Percentiles rank a stretch among this genome's conserved stretches.
Evolutionary conservation across 768 basidiomycete species (phyloP).

Genomic region (Piloderma croceum): DNA sequence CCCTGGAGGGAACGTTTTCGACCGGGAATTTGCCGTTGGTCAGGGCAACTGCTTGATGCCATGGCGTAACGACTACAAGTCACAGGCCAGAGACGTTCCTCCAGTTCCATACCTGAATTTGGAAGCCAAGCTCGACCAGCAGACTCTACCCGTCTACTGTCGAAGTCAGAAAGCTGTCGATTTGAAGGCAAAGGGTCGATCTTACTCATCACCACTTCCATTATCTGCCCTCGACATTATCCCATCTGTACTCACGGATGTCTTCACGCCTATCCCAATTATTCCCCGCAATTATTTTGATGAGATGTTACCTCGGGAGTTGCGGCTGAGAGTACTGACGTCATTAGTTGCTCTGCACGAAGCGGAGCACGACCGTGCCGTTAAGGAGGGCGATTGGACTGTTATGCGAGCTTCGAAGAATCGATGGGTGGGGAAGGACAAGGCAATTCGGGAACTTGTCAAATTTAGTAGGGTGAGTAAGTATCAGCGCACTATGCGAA

Average conservation of each 20-base stretch:
- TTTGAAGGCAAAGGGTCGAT: conserved; percentile 49
- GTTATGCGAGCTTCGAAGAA: conserved; percentile 52
- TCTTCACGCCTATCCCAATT: conserved; percentile 45
- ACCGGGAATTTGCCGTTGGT: conserved; percentile 18
- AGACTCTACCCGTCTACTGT: too few relatives aligned
- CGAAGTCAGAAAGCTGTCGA: too few relatives aligned
- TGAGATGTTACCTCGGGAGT: conserved; percentile 63
- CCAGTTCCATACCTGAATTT: too few relatives aligned
- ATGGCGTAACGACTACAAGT: conserved; percentile 37
- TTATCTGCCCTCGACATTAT: conserved; percentile 56
- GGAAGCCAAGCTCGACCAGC: too few relatives aligned
- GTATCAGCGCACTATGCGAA: conserved; percentile 1
- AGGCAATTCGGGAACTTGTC: conserved; percentile 71
- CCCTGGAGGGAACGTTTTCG: conserved; percentile 9
- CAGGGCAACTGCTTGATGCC: conserved; percentile 35
- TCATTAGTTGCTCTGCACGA: conserved; percentile 54
- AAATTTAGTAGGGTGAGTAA: conserved; percentile 70
- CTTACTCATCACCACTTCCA: conserved; percentile 61
- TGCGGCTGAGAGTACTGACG: conserved; percentile 55
- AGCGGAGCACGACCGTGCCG: conserved; percentile 44
- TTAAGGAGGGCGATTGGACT: conserved; percentile 52
- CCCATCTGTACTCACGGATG: conserved; percentile 42
- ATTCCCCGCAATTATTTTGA: conserved; percentile 59
- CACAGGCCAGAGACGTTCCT: too few relatives aligned
- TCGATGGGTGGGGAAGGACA: conserved; percentile 72